Percentiles rank a stretch among this genome's conserved stretches.
phyloP scores from a whole-genome alignment of 129 eudicot species.

The Cynara cardunculus region DNA sequence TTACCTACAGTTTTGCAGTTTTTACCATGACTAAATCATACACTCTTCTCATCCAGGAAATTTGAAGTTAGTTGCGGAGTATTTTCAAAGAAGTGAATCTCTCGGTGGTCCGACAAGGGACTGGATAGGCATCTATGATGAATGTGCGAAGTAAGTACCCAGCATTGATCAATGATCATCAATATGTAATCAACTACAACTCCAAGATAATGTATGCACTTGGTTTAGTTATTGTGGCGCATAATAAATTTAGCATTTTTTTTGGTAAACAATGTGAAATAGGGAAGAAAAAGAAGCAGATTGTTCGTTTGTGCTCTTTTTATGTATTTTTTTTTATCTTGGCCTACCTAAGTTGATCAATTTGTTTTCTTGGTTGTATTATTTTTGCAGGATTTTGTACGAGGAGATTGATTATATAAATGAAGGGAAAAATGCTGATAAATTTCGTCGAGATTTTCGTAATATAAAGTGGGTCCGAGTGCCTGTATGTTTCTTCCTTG shows the following conservation, averaged over 20 bases:
- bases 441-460: conserved; percentile 93
- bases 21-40: conserved; percentile 1
- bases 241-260: background rate
- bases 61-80: conserved; percentile 76
- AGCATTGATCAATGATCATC: conserved; percentile 8
- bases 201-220: background rate
- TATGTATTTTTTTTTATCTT: background rate
- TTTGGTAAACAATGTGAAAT: background rate
- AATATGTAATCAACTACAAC: background rate
- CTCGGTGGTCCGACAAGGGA: conserved; percentile 93
- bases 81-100: conserved; percentile 87
- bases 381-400: conserved; percentile 69
- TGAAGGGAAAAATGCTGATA: conserved; percentile 99
- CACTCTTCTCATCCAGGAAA: conserved; percentile 52
- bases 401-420: conserved; percentile 96
- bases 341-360: background rate
- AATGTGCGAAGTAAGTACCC: conserved; percentile 84
- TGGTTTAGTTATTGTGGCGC: background rate
- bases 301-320: background rate
- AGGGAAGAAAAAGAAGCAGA: conserved; percentile 1
- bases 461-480: conserved; percentile 99
- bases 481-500: conserved; percentile 73
- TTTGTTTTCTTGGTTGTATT: background rate
- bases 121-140: conserved; percentile 95
- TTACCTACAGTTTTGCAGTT: conserved; percentile 1